phyloP scores from a whole-genome alignment of 139 green algal genomes.

The Chlorella ohadii region DNA sequence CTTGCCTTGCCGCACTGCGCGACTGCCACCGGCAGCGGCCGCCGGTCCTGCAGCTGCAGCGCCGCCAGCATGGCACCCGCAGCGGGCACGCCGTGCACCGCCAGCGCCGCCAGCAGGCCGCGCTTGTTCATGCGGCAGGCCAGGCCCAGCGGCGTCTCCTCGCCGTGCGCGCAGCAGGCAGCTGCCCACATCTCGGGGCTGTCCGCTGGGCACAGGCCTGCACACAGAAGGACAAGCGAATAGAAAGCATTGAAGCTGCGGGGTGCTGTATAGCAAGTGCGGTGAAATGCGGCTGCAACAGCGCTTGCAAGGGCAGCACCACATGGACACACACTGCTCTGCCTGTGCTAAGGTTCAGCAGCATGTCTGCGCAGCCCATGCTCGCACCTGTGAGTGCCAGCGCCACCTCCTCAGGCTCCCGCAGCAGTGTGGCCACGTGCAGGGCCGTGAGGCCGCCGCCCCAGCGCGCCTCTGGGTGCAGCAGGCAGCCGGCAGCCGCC shows the following conservation, averaged over 20 bases:
- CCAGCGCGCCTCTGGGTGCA: background rate
- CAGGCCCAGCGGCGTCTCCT: conserved; percentile 11
- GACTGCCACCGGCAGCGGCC: background rate
- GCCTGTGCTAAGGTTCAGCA: no score
- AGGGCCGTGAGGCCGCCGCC: conserved; percentile 24
- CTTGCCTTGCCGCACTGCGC: background rate
- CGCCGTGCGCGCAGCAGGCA: background rate
- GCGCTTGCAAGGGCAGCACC: no score
- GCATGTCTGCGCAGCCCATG: no score
- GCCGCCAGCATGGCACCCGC: conserved; percentile 10
- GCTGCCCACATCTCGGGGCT: background rate
- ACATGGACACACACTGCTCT: no score
- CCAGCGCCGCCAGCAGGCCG: conserved; percentile 10
- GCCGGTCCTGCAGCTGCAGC: conserved; percentile 4
- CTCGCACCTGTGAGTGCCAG: conserved; percentile 1
- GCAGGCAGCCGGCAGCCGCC: background rate
- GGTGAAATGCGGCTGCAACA: no score
- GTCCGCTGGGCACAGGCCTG: background rate
- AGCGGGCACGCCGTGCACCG: background rate
- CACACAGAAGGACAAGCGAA: background rate
- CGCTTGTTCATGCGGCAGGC: conserved; percentile 11
- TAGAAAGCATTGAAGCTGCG: background rate
- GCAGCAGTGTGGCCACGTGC: conserved; percentile 31
- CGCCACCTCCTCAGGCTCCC: background rate
- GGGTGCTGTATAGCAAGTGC: no score